These are phyloP conservation scores for Stagonosporopsis chrysanthemi DNA, from an alignment of 2,329 filamentous ascomycete genomes.

Conservation along the genomic window DNA sequence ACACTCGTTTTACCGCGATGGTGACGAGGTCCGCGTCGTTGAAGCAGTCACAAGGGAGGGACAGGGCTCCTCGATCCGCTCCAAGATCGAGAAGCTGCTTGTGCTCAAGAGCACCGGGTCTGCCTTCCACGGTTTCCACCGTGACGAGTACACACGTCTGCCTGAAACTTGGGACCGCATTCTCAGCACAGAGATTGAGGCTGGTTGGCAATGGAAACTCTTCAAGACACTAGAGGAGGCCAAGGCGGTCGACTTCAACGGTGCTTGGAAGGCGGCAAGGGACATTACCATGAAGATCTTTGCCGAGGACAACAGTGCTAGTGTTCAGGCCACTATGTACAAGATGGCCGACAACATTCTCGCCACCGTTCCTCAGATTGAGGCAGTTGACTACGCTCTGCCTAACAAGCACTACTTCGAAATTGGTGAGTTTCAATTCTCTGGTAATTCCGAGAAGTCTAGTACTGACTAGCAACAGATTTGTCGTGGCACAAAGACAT, in stretches of 20 bases:
- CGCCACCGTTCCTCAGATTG: conserved; percentile 73
- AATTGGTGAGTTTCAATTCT: conserved; percentile 68
- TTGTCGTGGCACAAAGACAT: conserved; percentile 95
- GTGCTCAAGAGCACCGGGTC: conserved; percentile 97
- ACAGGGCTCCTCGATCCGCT: conserved; percentile 76
- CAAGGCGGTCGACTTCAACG: conserved; percentile 73
- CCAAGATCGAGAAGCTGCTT: conserved; percentile 79
- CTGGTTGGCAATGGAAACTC: conserved; percentile 82
- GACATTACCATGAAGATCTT: conserved; percentile 90
- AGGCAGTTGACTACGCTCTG: conserved; percentile 79
- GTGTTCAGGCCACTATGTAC: conserved; percentile 98
- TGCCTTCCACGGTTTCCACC: conserved; percentile 92
- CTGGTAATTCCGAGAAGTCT: not conserved
- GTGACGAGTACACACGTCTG: conserved; percentile 92
- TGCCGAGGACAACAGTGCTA: conserved; percentile 87
- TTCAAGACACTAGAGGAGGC: conserved; percentile 74
- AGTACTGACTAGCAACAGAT: conserved; percentile 62
- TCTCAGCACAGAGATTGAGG: conserved; percentile 90
- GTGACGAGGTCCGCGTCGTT: conserved; percentile 84
- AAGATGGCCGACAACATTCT: conserved; percentile 95
- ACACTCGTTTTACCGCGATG: conserved; percentile 92
- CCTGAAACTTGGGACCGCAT: conserved; percentile 94
- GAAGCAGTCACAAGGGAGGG: conserved; percentile 72
- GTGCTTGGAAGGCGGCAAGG: conserved; percentile 78
- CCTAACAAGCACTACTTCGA: conserved; percentile 99